Evolutionary conservation across 305 asterid genomes (phyloP), one percentile per base, ranked within the genome.

Genomic region (Stenogyne calaminthoides): DNA sequence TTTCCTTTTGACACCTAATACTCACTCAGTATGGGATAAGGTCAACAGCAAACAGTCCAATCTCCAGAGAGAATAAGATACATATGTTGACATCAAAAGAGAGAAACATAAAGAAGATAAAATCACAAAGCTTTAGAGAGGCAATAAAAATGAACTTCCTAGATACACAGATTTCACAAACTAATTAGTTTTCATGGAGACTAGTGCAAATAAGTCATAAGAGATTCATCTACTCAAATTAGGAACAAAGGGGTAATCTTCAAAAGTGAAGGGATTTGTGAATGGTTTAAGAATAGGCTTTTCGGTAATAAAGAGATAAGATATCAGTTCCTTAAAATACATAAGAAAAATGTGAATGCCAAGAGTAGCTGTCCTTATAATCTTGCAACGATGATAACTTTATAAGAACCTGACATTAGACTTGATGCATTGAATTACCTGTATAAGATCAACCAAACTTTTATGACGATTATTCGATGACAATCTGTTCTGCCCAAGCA

Each of bases 391-490:
- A 37, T 22, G 70, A 67, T 32, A 39, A 67, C 42, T 6, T 67
- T 61, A 49, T 36, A 36, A 44, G 69, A 63, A 37, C 36, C 63
- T 70, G 10, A 19, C 29, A 64, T 5, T 76, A 18, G 20, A 72
- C 20, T 69, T 56, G 47, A 64, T 34, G 37, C 58, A 59, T 54
- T 49, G 55, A 63, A 46, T 9, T 86, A 91, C 97, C 96, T 91
- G 96, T 76, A 88, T 86, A 67, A 85, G 84, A 83, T 85, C 91
- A 73, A 85, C 95, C 71, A 89, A 79, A 81, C 88, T 91, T 78
- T 84, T 89, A 73, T 83, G 92, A 63, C 79, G 95, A 47, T 86
- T 89, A 69, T 81, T 51, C 63, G 78, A 77, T 44, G 87, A 82
- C 60, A 80, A 61, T 25, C 73, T 25, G 52, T 64, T 79, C 71